Conservation (phyloP, 2,329 filamentous ascomycete genomes). For the Penicillium psychrosexuale region DNA sequence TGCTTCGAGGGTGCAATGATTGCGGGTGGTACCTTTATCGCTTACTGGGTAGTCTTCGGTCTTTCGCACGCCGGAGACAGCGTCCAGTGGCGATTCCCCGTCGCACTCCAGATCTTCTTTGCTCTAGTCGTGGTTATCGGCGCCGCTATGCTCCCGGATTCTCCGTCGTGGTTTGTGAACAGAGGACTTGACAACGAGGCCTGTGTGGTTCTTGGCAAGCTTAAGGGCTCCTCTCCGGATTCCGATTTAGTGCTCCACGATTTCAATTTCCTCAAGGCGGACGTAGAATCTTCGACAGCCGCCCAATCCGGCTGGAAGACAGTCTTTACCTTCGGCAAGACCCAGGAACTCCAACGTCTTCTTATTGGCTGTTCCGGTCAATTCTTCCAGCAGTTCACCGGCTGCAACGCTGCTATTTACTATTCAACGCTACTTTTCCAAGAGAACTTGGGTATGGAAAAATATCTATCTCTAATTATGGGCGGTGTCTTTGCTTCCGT, state of each 20-base stretch:
- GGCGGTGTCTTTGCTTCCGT: slow-evolving; percentile 30
- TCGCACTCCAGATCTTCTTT: slow-evolving; percentile 48
- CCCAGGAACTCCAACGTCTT: slow-evolving; percentile 32
- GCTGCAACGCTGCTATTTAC: slow-evolving; percentile 48
- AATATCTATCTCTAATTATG: slow-evolving; percentile 22
- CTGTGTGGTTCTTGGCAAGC: slow-evolving; percentile 47
- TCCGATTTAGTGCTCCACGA: slow-evolving; percentile 23
- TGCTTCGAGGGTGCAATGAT: slow-evolving; percentile 31
- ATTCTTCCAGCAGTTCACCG: slow-evolving; percentile 46
- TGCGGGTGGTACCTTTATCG: slow-evolving; percentile 32
- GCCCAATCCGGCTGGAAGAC: slow-evolving; percentile 23
- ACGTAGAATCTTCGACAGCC: slow-evolving; percentile 39
- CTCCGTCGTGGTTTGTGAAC: slow-evolving; percentile 53
- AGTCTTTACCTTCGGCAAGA: slow-evolving; percentile 31
- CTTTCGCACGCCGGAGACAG: slow-evolving; percentile 31
- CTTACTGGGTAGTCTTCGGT: slow-evolving; percentile 39
- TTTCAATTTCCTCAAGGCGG: slow-evolving; percentile 45
- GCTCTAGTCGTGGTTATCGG: slow-evolving; percentile 25
- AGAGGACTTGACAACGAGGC: slow-evolving; percentile 43
- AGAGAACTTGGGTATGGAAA: slow-evolving; percentile 30
- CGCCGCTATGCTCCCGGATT: slow-evolving; percentile 47
- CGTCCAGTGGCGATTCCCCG: slow-evolving; percentile 45
- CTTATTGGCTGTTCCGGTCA: slow-evolving; percentile 31
- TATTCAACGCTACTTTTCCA: slow-evolving; percentile 47
- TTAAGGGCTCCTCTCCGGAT: slow-evolving; percentile 42